phyloP scores from a whole-genome alignment of 352 stramenopile genomes.

The Phytophthora citricola region DNA sequence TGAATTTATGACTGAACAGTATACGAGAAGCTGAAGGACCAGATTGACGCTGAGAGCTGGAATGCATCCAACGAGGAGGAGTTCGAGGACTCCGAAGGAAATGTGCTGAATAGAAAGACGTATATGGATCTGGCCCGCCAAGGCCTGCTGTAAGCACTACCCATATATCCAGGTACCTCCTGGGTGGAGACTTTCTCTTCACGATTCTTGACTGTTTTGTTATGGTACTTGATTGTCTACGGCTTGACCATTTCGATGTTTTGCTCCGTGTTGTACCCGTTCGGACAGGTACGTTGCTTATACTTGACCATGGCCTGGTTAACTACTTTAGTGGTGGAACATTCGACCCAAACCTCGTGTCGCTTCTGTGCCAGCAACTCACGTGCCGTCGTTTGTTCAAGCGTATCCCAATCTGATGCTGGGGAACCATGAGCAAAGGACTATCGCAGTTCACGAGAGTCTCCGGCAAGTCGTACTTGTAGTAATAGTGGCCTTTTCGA shows the following conservation, averaged over 20 bases:
- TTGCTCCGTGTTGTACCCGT: conserved; percentile 56
- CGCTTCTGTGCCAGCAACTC: conserved; percentile 33
- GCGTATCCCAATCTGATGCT: conserved; percentile 44
- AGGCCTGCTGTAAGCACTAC: conserved; percentile 89
- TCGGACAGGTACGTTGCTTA: conserved; percentile 51
- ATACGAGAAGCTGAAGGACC: conserved; percentile 97
- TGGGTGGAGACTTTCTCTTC: no score
- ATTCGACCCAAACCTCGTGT: conserved; percentile 53
- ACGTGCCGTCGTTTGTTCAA: conserved; percentile 19
- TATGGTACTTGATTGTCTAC: conserved; percentile 16
- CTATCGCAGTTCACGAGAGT: conserved; percentile 52
- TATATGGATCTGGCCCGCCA: conserved; percentile 99
- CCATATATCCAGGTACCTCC: no score
- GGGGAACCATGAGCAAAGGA: conserved; percentile 50
- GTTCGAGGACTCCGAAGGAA: conserved; percentile 99
- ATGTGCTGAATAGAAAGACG: conserved; percentile 97
- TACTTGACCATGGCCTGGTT: conserved; percentile 54
- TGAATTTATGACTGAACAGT: conserved; percentile 51
- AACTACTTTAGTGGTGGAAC: conserved; percentile 51
- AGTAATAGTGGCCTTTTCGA: conserved; percentile 55
- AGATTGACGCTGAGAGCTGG: conserved; percentile 94
- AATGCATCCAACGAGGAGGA: conserved; percentile 96
- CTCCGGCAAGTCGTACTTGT: conserved; percentile 64
- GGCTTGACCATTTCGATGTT: conserved; percentile 45
- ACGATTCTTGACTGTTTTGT: conserved; percentile 7